Percentiles rank a stretch among this genome's conserved stretches.
Conservation (phyloP, 768 basidiomycete genomes). For the Auriscalpium microsporum region DNA sequence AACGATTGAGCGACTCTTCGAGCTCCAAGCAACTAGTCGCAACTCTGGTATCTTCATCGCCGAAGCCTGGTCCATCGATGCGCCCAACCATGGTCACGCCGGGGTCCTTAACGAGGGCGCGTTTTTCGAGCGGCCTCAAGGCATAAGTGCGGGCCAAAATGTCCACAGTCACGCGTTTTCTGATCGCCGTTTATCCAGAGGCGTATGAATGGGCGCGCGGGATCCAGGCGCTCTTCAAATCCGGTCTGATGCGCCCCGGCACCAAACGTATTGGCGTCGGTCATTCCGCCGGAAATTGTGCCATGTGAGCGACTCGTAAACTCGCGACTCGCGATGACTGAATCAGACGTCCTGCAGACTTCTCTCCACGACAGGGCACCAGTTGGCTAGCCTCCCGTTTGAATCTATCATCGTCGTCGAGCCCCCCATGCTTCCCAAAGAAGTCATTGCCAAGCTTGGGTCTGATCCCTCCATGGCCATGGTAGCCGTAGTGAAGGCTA, state of each 20-base stretch:
- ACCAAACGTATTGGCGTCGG: neutral
- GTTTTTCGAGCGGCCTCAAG: neutral
- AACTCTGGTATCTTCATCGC: neutral
- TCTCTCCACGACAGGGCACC: neutral
- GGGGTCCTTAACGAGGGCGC: neutral
- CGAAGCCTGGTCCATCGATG: neutral
- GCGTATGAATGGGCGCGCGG: neutral
- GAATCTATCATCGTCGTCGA: neutral
- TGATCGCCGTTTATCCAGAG: neutral
- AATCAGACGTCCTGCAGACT: neutral
- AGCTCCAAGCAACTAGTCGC: neutral
- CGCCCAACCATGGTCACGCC: neutral
- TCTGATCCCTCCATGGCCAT: neutral
- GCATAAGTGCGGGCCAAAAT: neutral
- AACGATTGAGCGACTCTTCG: neutral
- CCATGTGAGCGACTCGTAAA: neutral
- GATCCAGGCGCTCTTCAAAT: neutral
- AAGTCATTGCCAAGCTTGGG: neutral
- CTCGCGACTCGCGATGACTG: neutral
- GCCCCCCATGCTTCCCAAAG: neutral
- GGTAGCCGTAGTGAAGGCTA: neutral
- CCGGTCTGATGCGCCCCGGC: neutral
- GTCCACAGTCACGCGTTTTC: neutral
- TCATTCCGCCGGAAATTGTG: neutral
- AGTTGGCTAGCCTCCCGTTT: neutral